These are phyloP conservation scores for Boletus eberwhitei DNA, from an alignment of 768 basidiomycete species.

Conservation along the genomic window DNA sequence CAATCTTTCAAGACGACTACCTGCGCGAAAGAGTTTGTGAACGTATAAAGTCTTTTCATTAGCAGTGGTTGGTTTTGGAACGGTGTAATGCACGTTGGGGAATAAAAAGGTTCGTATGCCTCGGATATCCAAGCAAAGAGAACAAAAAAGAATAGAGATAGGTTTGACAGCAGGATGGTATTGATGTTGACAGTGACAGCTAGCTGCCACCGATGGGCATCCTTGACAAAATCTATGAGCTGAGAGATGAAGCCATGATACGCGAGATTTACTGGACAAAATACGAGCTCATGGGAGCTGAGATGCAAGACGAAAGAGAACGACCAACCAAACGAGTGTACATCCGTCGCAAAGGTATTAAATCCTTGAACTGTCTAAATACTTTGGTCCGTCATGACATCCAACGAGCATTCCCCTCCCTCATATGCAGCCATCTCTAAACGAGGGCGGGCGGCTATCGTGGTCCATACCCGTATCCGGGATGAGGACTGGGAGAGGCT, in stretches of 20 bases:
- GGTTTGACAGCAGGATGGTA: conserved; percentile 9
- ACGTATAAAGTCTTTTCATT: conserved; percentile 24
- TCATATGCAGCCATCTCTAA: neutral
- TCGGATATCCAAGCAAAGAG: conserved; percentile 18
- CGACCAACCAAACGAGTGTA: conserved; percentile 28
- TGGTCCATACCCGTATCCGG: conserved; percentile 42
- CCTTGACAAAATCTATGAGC: conserved; percentile 23
- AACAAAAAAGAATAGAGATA: neutral
- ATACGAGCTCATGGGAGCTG: conserved; percentile 8
- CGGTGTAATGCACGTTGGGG: conserved; percentile 25
- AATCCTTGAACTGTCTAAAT: conserved; percentile 13
- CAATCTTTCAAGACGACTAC: neutral
- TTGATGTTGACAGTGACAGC: conserved; percentile 10
- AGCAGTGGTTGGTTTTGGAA: conserved; percentile 16
- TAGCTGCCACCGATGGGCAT: conserved; percentile 14
- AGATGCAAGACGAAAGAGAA: conserved; percentile 1
- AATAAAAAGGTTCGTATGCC: conserved; percentile 22
- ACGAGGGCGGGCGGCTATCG: conserved; percentile 17
- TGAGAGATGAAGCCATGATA: conserved; percentile 8
- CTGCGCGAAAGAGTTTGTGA: neutral
- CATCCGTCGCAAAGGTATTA: conserved; percentile 18
- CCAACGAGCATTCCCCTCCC: neutral
- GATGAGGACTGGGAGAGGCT: conserved; percentile 45
- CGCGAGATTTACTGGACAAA: conserved; percentile 12
- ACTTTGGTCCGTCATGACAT: conserved; percentile 13